These are phyloP conservation scores for Citrus inodora DNA, from an alignment of 345 rosid species.

Conservation along the genomic window DNA sequence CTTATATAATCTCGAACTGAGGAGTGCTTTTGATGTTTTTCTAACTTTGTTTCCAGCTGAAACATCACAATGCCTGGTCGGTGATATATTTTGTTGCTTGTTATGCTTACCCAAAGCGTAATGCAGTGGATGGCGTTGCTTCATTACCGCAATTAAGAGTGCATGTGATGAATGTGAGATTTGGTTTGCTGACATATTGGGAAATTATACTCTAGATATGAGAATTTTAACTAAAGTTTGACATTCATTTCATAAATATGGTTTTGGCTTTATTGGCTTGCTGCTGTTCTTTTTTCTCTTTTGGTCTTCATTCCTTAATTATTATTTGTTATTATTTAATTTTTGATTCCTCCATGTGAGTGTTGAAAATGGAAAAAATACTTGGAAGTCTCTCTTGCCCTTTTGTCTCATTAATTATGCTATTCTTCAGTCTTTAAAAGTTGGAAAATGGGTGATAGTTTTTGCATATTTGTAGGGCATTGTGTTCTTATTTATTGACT, in stretches of 20 bases:
- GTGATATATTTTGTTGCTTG: constrained; percentile 17
- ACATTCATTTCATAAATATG: neutral
- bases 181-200: neutral
- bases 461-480: neutral
- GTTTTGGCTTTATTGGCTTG: neutral
- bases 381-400: neutral
- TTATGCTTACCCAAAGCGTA: constrained; percentile 3
- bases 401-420: neutral
- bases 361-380: constrained; percentile 7
- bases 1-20: constrained; percentile 12
- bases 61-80: constrained; percentile 40
- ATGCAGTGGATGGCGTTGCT: constrained; percentile 1
- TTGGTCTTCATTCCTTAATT: neutral
- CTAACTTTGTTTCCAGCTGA: constrained; percentile 18
- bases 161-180: neutral
- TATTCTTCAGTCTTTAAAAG: neutral
- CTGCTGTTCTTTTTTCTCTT: neutral
- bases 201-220: neutral
- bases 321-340: neutral
- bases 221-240: constrained; percentile 2
- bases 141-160: constrained; percentile 13
- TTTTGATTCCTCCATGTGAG: neutral
- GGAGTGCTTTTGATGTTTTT: constrained; percentile 12
- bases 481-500: neutral
- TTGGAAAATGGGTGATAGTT: neutral